Conservation (phyloP, 805 yeast species). For the Schizosaccharomyces pombe region DNA sequence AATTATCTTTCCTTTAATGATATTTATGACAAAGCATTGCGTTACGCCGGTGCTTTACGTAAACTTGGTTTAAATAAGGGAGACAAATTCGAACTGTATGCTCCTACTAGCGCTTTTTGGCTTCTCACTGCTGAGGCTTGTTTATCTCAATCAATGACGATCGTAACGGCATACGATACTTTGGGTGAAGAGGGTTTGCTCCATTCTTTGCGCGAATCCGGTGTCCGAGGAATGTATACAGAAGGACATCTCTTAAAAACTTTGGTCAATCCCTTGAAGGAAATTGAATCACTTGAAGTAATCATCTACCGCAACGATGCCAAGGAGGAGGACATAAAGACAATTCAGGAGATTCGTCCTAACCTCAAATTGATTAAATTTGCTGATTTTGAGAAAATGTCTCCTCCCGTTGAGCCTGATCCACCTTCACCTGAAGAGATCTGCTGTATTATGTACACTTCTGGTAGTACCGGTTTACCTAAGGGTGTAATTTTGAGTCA, state of each 20-base stretch:
- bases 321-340: conserved; percentile 28
- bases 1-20: conserved; percentile 39
- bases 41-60: conserved; percentile 52
- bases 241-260: conserved; percentile 51
- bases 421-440: conserved; percentile 35
- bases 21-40: conserved; percentile 25
- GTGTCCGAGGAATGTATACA: conserved; percentile 53
- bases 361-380: conserved; percentile 44
- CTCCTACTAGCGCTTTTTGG: conserved; percentile 29
- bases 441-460: conserved; percentile 66
- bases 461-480: conserved; percentile 70
- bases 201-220: conserved; percentile 68
- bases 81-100: conserved; percentile 57
- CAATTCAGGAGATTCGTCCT: conserved; percentile 45
- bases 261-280: conserved; percentile 47
- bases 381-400: conserved; percentile 27
- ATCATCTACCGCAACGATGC: conserved; percentile 41
- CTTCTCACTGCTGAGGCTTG: conserved; percentile 66
- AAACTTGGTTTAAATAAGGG: conserved; percentile 46
- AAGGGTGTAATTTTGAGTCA: conserved; percentile 59
- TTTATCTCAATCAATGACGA: conserved; percentile 54
- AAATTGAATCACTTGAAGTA: conserved; percentile 35
- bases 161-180: conserved; percentile 91
- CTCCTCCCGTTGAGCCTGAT: conserved; percentile 35
- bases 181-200: conserved; percentile 59